A percentile compares a stretch with the other conserved stretches of the same genome.
These are phyloP conservation scores for Saccharomycopsis babjevae DNA, from an alignment of 805 yeast genomes.

Conservation along the genomic window DNA sequence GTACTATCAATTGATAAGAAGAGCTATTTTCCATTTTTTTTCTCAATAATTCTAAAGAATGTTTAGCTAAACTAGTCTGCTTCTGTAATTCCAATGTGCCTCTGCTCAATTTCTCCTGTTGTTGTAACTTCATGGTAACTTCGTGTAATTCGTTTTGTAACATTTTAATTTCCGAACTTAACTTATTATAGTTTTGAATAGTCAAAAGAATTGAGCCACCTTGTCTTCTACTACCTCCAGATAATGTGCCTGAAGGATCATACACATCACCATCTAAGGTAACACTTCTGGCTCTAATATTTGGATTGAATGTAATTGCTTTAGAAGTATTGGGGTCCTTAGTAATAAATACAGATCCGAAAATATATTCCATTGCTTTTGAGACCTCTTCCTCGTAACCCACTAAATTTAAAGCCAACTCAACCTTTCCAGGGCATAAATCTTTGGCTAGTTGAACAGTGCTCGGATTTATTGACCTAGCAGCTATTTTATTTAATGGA, in stretches of 20 bases:
- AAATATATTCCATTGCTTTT: constrained; percentile 83
- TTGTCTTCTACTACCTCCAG: constrained; percentile 82
- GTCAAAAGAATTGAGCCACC: constrained; percentile 48
- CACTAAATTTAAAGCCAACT: constrained; percentile 75
- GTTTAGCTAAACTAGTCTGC: constrained; percentile 44
- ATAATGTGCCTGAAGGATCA: constrained; percentile 91
- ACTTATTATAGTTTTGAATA: constrained; percentile 53
- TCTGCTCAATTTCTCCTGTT: constrained; percentile 34
- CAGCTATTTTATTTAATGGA: constrained; percentile 77
- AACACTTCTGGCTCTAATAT: constrained; percentile 69
- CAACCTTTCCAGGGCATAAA: constrained; percentile 77
- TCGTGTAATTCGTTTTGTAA: constrained; percentile 35
- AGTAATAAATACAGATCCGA: constrained; percentile 86
- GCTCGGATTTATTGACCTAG: constrained; percentile 41
- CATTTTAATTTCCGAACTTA: constrained; percentile 30
- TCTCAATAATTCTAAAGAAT: constrained; percentile 46
- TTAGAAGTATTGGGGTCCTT: constrained; percentile 83
- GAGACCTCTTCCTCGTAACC: constrained; percentile 60
- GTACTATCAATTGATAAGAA: constrained; percentile 44
- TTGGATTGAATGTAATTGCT: constrained; percentile 76
- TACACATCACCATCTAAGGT: constrained; percentile 90
- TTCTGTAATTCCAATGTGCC: constrained; percentile 49
- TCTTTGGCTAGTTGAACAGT: constrained; percentile 56
- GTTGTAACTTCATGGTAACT: constrained; percentile 31
- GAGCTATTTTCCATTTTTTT: constrained; percentile 47